Percentiles rank a stretch among this genome's conserved stretches.
phyloP scores from a whole-genome alignment of 371 early-diverging fungal species.

The Mortierella sp. region DNA sequence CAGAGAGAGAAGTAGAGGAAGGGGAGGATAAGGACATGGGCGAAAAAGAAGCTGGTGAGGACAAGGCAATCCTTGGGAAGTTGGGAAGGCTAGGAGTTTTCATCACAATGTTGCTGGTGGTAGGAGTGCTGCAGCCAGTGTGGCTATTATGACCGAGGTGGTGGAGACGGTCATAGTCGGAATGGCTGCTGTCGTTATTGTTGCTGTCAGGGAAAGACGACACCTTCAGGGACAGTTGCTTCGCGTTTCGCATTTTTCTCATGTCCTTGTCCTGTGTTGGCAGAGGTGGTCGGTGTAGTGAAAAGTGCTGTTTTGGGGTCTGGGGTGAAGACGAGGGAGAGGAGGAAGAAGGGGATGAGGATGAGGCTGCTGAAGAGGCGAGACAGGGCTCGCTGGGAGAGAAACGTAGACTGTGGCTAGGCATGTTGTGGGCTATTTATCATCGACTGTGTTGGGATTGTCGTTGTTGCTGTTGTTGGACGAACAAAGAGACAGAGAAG shows the following conservation, averaged over 20 bases:
- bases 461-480: not conserved
- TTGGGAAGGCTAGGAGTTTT: slow-evolving; percentile 17
- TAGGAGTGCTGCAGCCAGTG: not conserved
- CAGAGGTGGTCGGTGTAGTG: slow-evolving; percentile 36
- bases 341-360: not conserved
- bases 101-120: slow-evolving; percentile 6
- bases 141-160: slow-evolving; percentile 9
- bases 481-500: not conserved
- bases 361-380: slow-evolving; percentile 16
- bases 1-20: slow-evolving; percentile 18
- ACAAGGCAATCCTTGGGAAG: slow-evolving; percentile 10
- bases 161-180: slow-evolving; percentile 9
- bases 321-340: slow-evolving; percentile 1
- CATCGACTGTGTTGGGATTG: not conserved
- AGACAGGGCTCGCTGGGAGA: slow-evolving; percentile 25
- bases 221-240: slow-evolving; percentile 56
- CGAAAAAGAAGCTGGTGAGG: slow-evolving; percentile 32
- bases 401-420: slow-evolving; percentile 32
- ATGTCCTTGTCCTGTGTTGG: slow-evolving; percentile 28
- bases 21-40: slow-evolving; percentile 16
- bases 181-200: slow-evolving; percentile 10
- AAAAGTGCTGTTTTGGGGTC: slow-evolving; percentile 22
- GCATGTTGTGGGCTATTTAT: slow-evolving; percentile 21
- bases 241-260: slow-evolving; percentile 49
- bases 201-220: slow-evolving; percentile 30